Evolutionary conservation across 768 basidiomycete genomes (phyloP), one percentile per base, ranked within the genome.

Genomic region (Lentinus brumalis): DNA sequence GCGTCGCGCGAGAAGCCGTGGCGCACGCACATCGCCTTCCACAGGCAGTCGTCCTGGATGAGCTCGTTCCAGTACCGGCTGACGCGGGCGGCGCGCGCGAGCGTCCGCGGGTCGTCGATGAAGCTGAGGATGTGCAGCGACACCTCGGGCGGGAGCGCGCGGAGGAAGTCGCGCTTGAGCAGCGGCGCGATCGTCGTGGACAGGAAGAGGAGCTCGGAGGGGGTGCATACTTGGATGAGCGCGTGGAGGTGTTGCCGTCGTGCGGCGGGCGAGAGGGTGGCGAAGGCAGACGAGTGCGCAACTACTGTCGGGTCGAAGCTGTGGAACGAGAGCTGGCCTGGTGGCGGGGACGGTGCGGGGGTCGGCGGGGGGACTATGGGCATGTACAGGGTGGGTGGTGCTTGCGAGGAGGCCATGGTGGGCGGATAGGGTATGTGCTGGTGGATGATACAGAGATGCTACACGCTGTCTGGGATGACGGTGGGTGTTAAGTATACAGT

Each of bases 41-140:
- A 98, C 11, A 92, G 78, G 63, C 78, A 81, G 64, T 96, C 92
- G 67, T 94, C 94, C 47, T 79, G 74, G 7, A 88, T 79, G 6
- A 97, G 80, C 15, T 71, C 74, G 14, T 80, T 75, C 96, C 96
- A 98, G 51, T 80, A 79, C 55, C 78, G 77, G 66, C 87, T 89
- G 31, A 96, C 95, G 38, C 82, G 79, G 42, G 82, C 78, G 0
- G 89, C 89, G 11, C 91, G 78, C 0, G 85, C 78, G 10, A 97
- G 84, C 0, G 89, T 87, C 45, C 76, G 76, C 0, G 91, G 87
- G 47, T 93, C 88, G 57, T 93, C 86, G 45, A 96, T 78, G 71
- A 87, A 95, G 57, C 80, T 74, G 39, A 97, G 79, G 56, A 95
- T 83, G 67, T 93, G 83, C 21, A 94, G 72, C 0, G 86, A 83